Conservation (phyloP, 1,284 basidiomycete genomes). For the Sanghuangporus sanghuang region DNA sequence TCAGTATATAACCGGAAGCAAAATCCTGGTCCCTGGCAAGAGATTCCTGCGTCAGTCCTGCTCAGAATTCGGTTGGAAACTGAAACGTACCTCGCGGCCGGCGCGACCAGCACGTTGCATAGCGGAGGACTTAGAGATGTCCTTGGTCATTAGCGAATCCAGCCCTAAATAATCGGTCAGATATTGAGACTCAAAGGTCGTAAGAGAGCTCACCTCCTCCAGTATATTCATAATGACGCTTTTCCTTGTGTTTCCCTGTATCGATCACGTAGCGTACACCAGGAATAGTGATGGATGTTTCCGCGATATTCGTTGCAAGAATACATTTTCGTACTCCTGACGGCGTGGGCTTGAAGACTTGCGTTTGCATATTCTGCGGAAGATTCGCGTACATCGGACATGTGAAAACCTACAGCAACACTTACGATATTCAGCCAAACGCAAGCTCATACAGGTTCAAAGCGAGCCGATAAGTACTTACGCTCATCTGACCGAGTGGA, state of each 20-base stretch:
- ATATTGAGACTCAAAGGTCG: conserved; percentile 6
- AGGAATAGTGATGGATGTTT: conserved; percentile 96
- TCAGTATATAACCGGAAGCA: conserved; percentile 92
- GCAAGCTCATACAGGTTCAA: background rate
- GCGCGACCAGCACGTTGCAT: conserved; percentile 86
- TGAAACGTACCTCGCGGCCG: conserved; percentile 70
- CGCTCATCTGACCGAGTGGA: conserved; percentile 47
- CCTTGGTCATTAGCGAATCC: conserved; percentile 80
- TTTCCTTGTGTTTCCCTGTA: conserved; percentile 93
- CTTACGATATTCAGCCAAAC: conserved; percentile 9
- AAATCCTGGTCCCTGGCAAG: conserved; percentile 60
- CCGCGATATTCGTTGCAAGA: conserved; percentile 94
- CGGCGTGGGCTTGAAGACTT: conserved; percentile 73
- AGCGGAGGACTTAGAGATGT: conserved; percentile 87
- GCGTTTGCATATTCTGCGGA: conserved; percentile 71
- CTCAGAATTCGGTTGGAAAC: background rate
- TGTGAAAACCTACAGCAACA: conserved; percentile 50
- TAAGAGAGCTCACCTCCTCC: conserved; percentile 51
- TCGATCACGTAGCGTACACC: conserved; percentile 96
- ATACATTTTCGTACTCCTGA: conserved; percentile 82
- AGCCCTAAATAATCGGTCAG: conserved; percentile 50
- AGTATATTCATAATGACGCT: conserved; percentile 69
- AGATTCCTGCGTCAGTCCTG: background rate
- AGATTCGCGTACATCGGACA: conserved; percentile 85
- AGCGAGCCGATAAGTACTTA: conserved; percentile 28